Evolutionary conservation across 2,329 filamentous ascomycete genomes (phyloP).

Genomic region (Sporothrix luriei): DNA sequence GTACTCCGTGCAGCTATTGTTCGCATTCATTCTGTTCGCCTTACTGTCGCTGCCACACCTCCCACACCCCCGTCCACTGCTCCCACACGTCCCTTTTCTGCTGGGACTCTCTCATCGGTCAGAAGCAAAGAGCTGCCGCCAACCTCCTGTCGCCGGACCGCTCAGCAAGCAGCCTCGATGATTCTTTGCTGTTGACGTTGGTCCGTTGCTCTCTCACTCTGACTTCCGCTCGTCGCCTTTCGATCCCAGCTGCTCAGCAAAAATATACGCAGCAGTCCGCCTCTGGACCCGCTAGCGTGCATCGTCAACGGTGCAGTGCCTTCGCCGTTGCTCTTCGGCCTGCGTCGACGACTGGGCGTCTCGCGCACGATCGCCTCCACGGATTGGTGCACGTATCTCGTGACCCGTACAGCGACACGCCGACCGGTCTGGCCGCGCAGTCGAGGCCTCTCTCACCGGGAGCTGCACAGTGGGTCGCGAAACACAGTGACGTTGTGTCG

Average conservation of each 20-base stretch:
- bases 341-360: neutral
- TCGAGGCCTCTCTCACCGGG: slow-evolving; percentile 11
- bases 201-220: neutral
- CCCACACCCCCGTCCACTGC: slow-evolving; percentile 6
- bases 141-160: slow-evolving; percentile 6
- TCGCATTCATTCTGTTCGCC: neutral
- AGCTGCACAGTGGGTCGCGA: slow-evolving; percentile 10
- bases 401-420: slow-evolving; percentile 1
- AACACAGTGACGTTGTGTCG: slow-evolving; percentile 18
- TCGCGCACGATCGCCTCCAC: neutral
- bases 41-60: slow-evolving; percentile 20
- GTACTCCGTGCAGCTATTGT: slow-evolving; percentile 13
- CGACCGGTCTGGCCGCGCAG: slow-evolving; percentile 21
- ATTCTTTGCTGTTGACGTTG: no score
- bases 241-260: neutral
- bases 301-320: neutral
- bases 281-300: neutral
- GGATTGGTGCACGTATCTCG: neutral
- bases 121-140: neutral
- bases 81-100: slow-evolving; percentile 14
- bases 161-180: neutral
- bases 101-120: slow-evolving; percentile 13
- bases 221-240: neutral
- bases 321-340: neutral
- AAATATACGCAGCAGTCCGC: neutral